phyloP scores from a whole-genome alignment of 306 rosid species.

The Argentina anserina region DNA sequence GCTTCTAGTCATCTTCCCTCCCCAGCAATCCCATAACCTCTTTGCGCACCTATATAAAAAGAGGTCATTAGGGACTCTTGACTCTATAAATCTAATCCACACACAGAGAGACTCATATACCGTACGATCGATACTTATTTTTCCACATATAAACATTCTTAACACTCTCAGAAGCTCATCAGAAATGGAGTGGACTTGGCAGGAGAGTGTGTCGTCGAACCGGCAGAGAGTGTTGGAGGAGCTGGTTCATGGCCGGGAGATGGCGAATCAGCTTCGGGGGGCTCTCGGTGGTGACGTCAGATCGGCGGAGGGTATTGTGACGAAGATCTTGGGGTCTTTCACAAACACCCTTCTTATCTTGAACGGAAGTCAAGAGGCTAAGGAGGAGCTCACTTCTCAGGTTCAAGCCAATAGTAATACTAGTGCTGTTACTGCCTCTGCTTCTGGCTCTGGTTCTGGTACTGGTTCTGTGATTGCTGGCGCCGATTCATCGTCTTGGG shows the following conservation, averaged over 20 bases:
- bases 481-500: constrained; percentile 8
- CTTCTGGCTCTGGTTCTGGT: background rate
- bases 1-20: constrained; percentile 6
- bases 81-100: background rate
- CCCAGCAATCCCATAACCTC: background rate
- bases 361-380: constrained; percentile 6
- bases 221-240: constrained; percentile 30
- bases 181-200: constrained; percentile 6
- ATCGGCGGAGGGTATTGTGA: constrained; percentile 31
- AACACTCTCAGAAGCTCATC: constrained; percentile 1
- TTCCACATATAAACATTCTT: background rate
- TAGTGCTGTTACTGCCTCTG: background rate
- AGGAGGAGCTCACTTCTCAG: background rate
- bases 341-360: constrained; percentile 35
- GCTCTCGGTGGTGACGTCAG: constrained; percentile 4
- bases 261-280: constrained; percentile 30
- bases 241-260: constrained; percentile 37
- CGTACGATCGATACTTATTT: background rate
- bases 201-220: constrained; percentile 5
- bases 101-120: background rate
- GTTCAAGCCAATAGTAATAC: background rate
- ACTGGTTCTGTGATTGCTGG: background rate
- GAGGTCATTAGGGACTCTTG: background rate
- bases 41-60: background rate
- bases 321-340: constrained; percentile 37